Conservation (phyloP, 257 asterid species). For the Nicotiana benthamiana region DNA sequence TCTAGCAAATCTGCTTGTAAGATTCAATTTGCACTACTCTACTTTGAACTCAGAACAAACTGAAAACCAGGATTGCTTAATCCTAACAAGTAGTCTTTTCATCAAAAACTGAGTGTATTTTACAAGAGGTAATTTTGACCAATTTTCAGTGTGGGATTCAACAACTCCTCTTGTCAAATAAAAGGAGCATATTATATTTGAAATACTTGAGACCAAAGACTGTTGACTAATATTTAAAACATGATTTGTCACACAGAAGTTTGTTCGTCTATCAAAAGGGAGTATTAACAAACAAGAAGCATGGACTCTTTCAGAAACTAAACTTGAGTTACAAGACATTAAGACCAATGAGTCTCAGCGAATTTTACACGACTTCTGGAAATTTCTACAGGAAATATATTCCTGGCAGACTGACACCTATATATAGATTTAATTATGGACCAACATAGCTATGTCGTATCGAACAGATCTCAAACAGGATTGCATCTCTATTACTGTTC, state of each 20-base stretch:
- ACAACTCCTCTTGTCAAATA: not conserved
- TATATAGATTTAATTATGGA: not conserved
- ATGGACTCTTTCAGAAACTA: not conserved
- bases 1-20: not conserved
- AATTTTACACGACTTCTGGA: not conserved
- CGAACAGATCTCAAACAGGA: not conserved
- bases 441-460: not conserved
- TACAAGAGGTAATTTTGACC: not conserved
- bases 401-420: not conserved
- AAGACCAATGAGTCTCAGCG: not conserved
- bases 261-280: not conserved
- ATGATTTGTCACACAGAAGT: not conserved
- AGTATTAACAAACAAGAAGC: not conserved
- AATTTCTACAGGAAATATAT: not conserved
- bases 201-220: not conserved
- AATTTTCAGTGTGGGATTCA: not conserved
- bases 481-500: not conserved
- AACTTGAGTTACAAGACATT: not conserved
- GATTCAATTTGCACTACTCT: not conserved
- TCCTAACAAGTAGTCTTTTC: not conserved
- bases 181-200: not conserved
- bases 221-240: not conserved
- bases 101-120: not conserved
- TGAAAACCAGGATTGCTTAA: not conserved
- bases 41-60: not conserved